phyloP scores from a whole-genome alignment of 768 basidiomycete genomes.

The Auricularia sp. region DNA sequence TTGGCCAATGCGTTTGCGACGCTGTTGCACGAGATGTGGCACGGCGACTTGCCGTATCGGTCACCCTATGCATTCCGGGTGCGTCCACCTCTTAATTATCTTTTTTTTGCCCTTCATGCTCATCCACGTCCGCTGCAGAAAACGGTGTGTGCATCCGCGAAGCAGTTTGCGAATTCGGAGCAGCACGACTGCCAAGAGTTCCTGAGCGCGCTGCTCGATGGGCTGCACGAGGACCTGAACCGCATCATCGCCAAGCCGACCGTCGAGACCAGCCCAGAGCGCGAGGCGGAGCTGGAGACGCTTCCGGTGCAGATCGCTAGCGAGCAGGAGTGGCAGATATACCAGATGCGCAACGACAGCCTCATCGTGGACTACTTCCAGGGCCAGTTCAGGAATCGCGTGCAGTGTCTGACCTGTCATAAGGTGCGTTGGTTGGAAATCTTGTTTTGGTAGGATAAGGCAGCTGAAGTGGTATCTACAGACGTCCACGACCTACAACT shows the following conservation, averaged over 20 bases:
- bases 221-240: constrained; percentile 83
- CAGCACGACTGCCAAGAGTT: constrained; percentile 99
- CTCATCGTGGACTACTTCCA: constrained; percentile 96
- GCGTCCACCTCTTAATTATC: constrained; percentile 6
- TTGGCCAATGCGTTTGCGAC: constrained; percentile 75
- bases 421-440: constrained; percentile 41
- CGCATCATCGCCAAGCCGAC: constrained; percentile 65
- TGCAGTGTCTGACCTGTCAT: constrained; percentile 84
- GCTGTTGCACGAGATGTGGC: constrained; percentile 80
- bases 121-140: constrained; percentile 30
- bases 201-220: constrained; percentile 86
- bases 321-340: constrained; percentile 87
- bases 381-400: constrained; percentile 85
- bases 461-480: constrained; percentile 19
- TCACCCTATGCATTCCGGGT: constrained; percentile 81
- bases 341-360: constrained; percentile 84
- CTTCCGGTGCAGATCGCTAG: constrained; percentile 77
- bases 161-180: constrained; percentile 74
- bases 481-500: constrained; percentile 96
- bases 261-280: constrained; percentile 56
- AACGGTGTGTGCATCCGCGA: constrained; percentile 47
- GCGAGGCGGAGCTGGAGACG: constrained; percentile 82
- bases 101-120: constrained; percentile 4
- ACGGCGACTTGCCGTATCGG: constrained; percentile 72
- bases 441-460: background rate